phyloP scores from a whole-genome alignment of 2,329 filamentous ascomycete genomes.

The Fusarium marasasianum region DNA sequence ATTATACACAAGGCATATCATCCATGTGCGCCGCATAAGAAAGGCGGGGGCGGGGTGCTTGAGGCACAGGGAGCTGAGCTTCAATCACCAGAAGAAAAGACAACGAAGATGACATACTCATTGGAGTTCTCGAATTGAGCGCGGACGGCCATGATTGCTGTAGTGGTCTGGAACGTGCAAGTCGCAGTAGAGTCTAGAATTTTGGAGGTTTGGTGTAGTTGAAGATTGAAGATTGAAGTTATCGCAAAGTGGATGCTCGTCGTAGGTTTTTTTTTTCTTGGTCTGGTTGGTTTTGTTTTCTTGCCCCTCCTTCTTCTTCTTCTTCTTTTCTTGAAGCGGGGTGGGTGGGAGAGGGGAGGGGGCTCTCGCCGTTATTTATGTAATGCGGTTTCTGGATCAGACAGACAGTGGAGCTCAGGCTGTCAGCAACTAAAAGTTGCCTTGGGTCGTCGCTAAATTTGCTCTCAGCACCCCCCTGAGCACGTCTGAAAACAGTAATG shows the following conservation, averaged over 20 bases:
- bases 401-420: conserved; percentile 1
- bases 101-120: conserved; percentile 68
- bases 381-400: conserved; percentile 19
- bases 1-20: not conserved
- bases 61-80: conserved; percentile 23
- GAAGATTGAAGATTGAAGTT: not conserved
- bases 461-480: not conserved
- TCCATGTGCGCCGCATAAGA: conserved; percentile 3
- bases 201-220: conserved; percentile 5
- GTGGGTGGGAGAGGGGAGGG: conserved; percentile 1
- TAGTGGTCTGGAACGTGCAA: conserved; percentile 21
- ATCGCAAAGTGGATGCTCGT: conserved; percentile 34
- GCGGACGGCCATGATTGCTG: conserved; percentile 69
- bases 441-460: not conserved
- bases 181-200: conserved; percentile 32
- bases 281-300: not conserved
- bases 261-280: conserved; percentile 33
- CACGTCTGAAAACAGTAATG: conserved; percentile 6
- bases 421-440: not conserved
- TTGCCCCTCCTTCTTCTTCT: not conserved
- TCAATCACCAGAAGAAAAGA: not conserved
- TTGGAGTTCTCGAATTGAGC: conserved; percentile 90
- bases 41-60: conserved; percentile 42
- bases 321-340: not conserved
- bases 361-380: conserved; percentile 40